Evolutionary conservation across 176 grass and related monocot genomes (phyloP), one percentile per base, ranked within the genome.

Genomic region (Avena sativa): DNA sequence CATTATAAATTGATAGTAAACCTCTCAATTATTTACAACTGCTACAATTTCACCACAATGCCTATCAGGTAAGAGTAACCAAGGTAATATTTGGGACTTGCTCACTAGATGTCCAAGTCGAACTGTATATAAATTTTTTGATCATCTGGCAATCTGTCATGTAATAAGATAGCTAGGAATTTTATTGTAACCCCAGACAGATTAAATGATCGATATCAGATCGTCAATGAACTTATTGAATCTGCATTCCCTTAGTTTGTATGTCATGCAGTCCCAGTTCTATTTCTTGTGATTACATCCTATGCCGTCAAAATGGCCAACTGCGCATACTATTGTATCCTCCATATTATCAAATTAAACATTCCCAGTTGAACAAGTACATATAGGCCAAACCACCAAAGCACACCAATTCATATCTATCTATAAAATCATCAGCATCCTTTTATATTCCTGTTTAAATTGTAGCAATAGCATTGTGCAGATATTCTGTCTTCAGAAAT

Each of bases 141-240:
- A 65, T 40, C 57, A 40, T 75, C 1, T 50, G 21, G 21, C 3
- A 28, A 51, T 74, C 28, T 20, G 21, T 55, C 25, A 73, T 17
- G n/a, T 36, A 81, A 56, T 13, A 81, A 88, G 63, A 80, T 19
- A 12, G 19, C 9, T 47, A 50, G 59, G n/a, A 12, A 50, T 81
- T 76, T 28, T 0, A 56, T 76, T 89, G 12, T 56, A 34, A 57
- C 34, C 65, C 40, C 40, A 43, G 20, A 13, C 61, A 15, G 53
- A 69, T 43, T 79, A 63, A 40, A 51, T 44, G 58, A 10, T 61
- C 8, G 13, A 50, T 53, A 30, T 15, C 5, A 17, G 53, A 72
- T 72, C 40, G 6, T 43, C 40, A 43, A 12, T 20, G 32, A 26
- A 57, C 71, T 58, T 64, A 49, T 49, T 4, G 23, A n/a, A 50